These are phyloP conservation scores for Sporothrix luriei DNA, from an alignment of 2,329 filamentous ascomycete genomes.

Conservation along the genomic window DNA sequence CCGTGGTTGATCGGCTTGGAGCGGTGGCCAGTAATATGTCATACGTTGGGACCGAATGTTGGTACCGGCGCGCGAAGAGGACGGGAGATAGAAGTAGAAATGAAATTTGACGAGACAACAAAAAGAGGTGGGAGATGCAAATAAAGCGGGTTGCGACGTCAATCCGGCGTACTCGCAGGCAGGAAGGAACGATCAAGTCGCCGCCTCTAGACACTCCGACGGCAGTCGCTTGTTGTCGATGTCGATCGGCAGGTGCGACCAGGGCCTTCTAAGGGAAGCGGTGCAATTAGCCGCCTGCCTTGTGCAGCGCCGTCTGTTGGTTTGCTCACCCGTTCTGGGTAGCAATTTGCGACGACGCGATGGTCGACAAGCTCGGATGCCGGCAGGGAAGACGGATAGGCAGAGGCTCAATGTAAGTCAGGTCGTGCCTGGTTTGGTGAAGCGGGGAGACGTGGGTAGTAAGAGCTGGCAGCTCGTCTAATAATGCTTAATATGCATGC, in stretches of 20 bases:
- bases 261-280: background rate
- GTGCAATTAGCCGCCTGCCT: slow-evolving; percentile 22
- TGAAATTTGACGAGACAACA: background rate
- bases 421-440: too few relatives aligned
- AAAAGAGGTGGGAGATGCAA: background rate
- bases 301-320: slow-evolving; percentile 15
- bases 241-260: slow-evolving; percentile 22
- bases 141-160: background rate
- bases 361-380: slow-evolving; percentile 11
- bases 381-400: background rate
- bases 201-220: slow-evolving; percentile 6
- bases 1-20: background rate
- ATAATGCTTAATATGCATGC: background rate
- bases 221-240: slow-evolving; percentile 11
- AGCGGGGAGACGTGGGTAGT: too few relatives aligned
- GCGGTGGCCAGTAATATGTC: background rate
- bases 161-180: background rate
- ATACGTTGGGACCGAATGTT: background rate
- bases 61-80: background rate
- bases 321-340: background rate
- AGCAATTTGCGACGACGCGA: slow-evolving; percentile 1
- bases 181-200: slow-evolving; percentile 1
- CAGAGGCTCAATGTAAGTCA: too few relatives aligned
- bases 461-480: background rate
- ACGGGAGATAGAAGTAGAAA: background rate